Percentiles rank a stretch among this genome's conserved stretches.
Evolutionary conservation across 805 yeast genomes (phyloP).

Genomic region (Sugiyamaella floridensis): DNA sequence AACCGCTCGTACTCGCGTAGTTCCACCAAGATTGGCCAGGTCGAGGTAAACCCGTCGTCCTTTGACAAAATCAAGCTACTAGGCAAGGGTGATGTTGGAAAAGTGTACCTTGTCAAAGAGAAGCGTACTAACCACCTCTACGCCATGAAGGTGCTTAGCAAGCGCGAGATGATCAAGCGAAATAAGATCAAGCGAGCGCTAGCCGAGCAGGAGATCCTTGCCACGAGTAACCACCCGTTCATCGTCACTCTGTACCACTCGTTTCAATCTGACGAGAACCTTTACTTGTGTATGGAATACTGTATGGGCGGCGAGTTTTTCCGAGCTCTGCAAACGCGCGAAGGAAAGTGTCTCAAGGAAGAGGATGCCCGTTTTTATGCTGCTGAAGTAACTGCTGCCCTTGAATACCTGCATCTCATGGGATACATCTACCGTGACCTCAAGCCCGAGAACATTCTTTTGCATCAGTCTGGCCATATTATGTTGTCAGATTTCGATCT

Average conservation of each 20-base stretch:
- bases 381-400: conserved; percentile 93
- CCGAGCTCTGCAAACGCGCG: conserved; percentile 88
- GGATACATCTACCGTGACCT: conserved; percentile 95
- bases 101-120: conserved; percentile 86
- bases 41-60: conserved; percentile 77
- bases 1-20: conserved; percentile 63
- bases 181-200: conserved; percentile 90
- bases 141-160: conserved; percentile 88
- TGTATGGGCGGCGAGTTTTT: conserved; percentile 99
- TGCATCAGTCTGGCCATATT: conserved; percentile 96
- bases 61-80: conserved; percentile 85
- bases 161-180: conserved; percentile 89
- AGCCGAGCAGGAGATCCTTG: conserved; percentile 94
- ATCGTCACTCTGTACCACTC: conserved; percentile 95
- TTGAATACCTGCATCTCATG: conserved; percentile 92
- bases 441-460: conserved; percentile 89
- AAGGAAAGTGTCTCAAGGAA: conserved; percentile 77
- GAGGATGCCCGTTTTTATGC: conserved; percentile 90
- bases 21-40: conserved; percentile 65
- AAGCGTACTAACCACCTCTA: conserved; percentile 64
- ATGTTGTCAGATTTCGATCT: conserved; percentile 96
- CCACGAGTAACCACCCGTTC: conserved; percentile 94
- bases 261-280: conserved; percentile 85
- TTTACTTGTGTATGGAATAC: conserved; percentile 95
- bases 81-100: conserved; percentile 98